A percentile compares a stretch with the other conserved stretches of the same genome.
These are phyloP conservation scores for Stachybotrys elegans DNA, from an alignment of 2,329 filamentous ascomycete species.

Conservation along the genomic window DNA sequence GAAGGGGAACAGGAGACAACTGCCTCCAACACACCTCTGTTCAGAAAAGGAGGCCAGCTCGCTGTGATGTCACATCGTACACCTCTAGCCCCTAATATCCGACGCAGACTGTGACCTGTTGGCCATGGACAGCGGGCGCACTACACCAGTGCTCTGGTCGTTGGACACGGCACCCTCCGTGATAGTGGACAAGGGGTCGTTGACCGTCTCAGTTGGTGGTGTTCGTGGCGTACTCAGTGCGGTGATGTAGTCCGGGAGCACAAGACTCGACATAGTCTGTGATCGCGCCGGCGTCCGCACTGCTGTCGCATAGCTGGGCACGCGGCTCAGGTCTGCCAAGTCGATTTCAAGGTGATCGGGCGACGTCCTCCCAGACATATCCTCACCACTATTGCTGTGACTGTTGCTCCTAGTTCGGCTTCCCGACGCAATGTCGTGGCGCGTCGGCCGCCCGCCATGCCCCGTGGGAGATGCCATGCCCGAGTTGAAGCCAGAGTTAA, in stretches of 20 bases:
- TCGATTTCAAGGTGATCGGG: slow-evolving; percentile 55
- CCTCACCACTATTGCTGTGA: slow-evolving; percentile 47
- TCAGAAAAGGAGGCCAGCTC: no score
- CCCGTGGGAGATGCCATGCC: slow-evolving; percentile 39
- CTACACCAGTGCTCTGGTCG: not conserved
- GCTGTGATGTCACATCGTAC: no score
- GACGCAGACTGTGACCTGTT: no score
- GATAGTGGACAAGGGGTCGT: slow-evolving; percentile 25
- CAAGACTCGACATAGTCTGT: slow-evolving; percentile 39
- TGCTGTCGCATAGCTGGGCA: slow-evolving; percentile 73
- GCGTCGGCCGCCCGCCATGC: slow-evolving; percentile 18
- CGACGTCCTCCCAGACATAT: slow-evolving; percentile 47
- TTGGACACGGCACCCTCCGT: slow-evolving; percentile 20
- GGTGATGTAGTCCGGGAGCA: slow-evolving; percentile 63
- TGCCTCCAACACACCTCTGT: no score
- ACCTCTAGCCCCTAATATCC: no score
- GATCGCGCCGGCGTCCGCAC: slow-evolving; percentile 59
- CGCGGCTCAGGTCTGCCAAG: slow-evolving; percentile 62
- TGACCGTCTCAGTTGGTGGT: slow-evolving; percentile 29
- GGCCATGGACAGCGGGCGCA: not conserved
- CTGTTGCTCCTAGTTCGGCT: slow-evolving; percentile 50
- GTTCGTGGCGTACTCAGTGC: slow-evolving; percentile 50
- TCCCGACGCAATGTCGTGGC: slow-evolving; percentile 33
- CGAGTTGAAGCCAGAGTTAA: slow-evolving; percentile 31
- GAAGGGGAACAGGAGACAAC: no score